Base-by-base conservation (phyloP, 2,329 filamentous ascomycete genomes). In the Verruconis gallopava region DNA sequence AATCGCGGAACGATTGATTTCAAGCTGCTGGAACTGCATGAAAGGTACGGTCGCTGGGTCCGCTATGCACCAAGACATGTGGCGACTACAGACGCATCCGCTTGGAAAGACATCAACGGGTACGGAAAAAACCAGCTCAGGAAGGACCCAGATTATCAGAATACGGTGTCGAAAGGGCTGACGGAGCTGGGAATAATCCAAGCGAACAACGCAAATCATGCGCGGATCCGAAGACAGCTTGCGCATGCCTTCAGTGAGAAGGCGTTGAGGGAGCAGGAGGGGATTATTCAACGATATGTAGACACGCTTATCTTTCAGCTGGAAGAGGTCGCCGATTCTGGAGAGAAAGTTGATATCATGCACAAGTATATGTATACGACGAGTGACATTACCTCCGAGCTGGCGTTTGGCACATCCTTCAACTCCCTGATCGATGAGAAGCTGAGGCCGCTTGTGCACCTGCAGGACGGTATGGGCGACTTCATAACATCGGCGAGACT, bases 21-120 rank as follows among this genome's bases (percentile, higher is more conserved):
- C 38, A 50, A 63, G 34, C 57, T 64, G 21, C 55, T 61, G 44
- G 59, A 57, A 1, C 11, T 44, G 12, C 42, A 44, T 15, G n/a
- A 43, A 4, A 47, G 53, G 30, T 66, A 67, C 47, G 68, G 68
- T 3, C 56, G 56, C 1, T 58, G 71, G 1, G 66, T 72, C 5
- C 64, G 69, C 6, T 53, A 68, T 34, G 59, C 58, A 3, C 67
- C 69, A 2, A 57, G 66, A 42, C 65, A 71, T 2, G 6, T 28
- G 4, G 62, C 65, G 2, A 71, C 66, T 48, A 59, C 54, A 33
- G 51, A 57, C 17, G 49, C 54, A 4, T 44, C 55, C 2, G 57
- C 55, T 2, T 71, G 64, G 56, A 58, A 60, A 48, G 63, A 68
- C 22, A 65, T 68, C 28, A 61, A 61, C 45, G 55, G 57, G 46